phyloP scores from a whole-genome alignment of 2,329 filamentous ascomycete species.

The Epichloe elymi region DNA sequence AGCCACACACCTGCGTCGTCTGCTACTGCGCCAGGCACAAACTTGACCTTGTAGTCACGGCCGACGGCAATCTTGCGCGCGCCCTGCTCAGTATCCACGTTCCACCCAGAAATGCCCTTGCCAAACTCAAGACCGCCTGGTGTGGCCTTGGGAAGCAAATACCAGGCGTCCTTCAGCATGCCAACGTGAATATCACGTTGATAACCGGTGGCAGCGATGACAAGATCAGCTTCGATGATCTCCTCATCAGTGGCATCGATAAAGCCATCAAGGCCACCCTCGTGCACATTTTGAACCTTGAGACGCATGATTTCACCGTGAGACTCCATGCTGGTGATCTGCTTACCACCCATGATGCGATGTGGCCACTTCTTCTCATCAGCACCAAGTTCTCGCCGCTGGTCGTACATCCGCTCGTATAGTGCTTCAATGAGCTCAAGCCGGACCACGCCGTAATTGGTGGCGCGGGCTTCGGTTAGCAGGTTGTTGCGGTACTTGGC shows the following conservation, averaged over 20 bases:
- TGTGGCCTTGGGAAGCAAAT: constrained; percentile 47
- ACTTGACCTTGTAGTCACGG: constrained; percentile 68
- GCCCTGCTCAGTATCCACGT: constrained; percentile 24
- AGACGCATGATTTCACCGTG: constrained; percentile 41
- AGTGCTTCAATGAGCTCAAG: constrained; percentile 81
- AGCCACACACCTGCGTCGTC: constrained; percentile 71
- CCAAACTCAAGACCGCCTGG: constrained; percentile 15
- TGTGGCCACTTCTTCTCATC: constrained; percentile 70
- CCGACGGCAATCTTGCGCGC: constrained; percentile 48
- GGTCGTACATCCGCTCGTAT: constrained; percentile 78
- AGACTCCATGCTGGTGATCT: constrained; percentile 48
- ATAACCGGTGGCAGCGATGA: constrained; percentile 86
- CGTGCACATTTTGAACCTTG: constrained; percentile 36
- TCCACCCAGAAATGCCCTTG: constrained; percentile 28
- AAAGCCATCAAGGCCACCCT: constrained; percentile 28
- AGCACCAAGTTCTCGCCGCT: constrained; percentile 55
- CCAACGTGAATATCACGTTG: constrained; percentile 62
- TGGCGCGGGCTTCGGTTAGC: constrained; percentile 60
- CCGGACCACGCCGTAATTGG: constrained; percentile 90
- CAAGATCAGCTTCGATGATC: constrained; percentile 59
- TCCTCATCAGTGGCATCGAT: constrained; percentile 34
- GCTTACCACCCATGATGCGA: constrained; percentile 58
- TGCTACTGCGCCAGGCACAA: constrained; percentile 55
- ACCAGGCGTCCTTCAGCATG: constrained; percentile 55
- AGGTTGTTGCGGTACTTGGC: constrained; percentile 45